Evolutionary conservation across 257 asterid genomes (phyloP), one percentile per base, ranked within the genome.

Genomic region (Petunia axillaris): DNA sequence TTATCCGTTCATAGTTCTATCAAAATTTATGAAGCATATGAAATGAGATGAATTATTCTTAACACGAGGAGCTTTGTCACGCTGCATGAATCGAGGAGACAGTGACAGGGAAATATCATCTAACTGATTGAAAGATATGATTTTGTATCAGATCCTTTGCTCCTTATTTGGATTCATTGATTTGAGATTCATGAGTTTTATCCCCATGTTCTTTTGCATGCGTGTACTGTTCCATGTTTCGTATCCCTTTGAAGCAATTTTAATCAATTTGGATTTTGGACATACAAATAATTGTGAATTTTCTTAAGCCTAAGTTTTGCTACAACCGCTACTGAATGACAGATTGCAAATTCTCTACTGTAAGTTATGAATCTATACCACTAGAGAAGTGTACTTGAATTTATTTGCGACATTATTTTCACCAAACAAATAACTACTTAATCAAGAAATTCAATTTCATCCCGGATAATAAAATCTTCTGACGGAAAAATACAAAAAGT

Each of bases 401-500:
- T 58, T 46, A 25, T 48, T 70, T 48, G 60, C 16, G 25, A 25
- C 25, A 25, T 25, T 25, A 25, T 5, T 70, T 70, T 70, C 58
- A 44, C 76, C 59, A 8, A 52, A 52, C 13, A 15, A 54, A 15
- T 4, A 15, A 15, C 8, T 73, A 78, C 59, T 46, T 37, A 13
- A 75, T 52, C 79, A 57, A 41, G 25, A 39, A 75, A 67, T n/a
- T 44, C 39, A 44, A 11, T 64, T 38, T 64, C 66, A 35, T 62
- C 6, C 41, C 11, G 8, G 41, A 35, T 62, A 62, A 35, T 9
- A 62, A 62, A 62, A 35, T 35, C 54, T 62, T 71, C 38, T 62
- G 66, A 62, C 5, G 41, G 66, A 36, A 16, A 16, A 66, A 41
- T 37, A 66, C 35, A 66, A 66, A 41, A 40, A 41, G 15, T 66